phyloP scores from a whole-genome alignment of 2,329 filamentous ascomycete species.

The Aspergillus phoenicis region DNA sequence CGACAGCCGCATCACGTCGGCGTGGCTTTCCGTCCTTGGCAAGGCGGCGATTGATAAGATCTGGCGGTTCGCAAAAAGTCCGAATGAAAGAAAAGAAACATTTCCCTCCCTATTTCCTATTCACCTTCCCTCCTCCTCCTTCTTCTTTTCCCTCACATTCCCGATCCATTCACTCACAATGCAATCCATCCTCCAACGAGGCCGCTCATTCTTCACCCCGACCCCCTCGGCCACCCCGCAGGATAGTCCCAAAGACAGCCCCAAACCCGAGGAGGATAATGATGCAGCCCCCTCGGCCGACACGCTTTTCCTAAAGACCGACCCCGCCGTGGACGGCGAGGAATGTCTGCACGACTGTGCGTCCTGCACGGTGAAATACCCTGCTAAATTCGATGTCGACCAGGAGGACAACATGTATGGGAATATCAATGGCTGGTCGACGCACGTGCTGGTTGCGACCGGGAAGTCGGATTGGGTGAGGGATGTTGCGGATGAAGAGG shows the following conservation, averaged over 20 bases:
- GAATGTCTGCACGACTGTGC: constrained; percentile 88
- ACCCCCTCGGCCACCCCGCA: constrained; percentile 29
- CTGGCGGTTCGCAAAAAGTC: constrained; percentile 4
- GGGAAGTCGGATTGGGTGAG: constrained; percentile 93
- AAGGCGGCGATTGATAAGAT: constrained; percentile 39
- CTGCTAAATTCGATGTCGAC: constrained; percentile 72
- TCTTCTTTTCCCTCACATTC: neutral
- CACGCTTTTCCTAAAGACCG: constrained; percentile 72
- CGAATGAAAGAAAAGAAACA: too few relatives aligned
- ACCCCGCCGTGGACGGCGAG: constrained; percentile 78
- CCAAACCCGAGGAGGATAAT: constrained; percentile 24
- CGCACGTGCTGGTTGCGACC: constrained; percentile 90
- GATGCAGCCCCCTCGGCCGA: constrained; percentile 45
- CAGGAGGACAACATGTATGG: constrained; percentile 80
- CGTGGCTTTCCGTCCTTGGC: constrained; percentile 21
- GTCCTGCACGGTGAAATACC: constrained; percentile 76
- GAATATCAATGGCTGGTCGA: constrained; percentile 80
- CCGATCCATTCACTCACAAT: constrained; percentile 21
- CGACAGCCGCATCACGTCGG: constrained; percentile 1
- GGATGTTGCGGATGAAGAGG: constrained; percentile 84
- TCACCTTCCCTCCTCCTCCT: neutral
- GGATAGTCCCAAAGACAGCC: constrained; percentile 7
- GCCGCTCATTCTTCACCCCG: constrained; percentile 37
- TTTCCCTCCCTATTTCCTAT: too few relatives aligned
- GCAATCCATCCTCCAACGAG: constrained; percentile 39